Percentiles rank a stretch among this genome's conserved stretches.
Evolutionary conservation across 192 early-diverging fungal species (phyloP).

Genomic region (Linnemannia elongata): DNA sequence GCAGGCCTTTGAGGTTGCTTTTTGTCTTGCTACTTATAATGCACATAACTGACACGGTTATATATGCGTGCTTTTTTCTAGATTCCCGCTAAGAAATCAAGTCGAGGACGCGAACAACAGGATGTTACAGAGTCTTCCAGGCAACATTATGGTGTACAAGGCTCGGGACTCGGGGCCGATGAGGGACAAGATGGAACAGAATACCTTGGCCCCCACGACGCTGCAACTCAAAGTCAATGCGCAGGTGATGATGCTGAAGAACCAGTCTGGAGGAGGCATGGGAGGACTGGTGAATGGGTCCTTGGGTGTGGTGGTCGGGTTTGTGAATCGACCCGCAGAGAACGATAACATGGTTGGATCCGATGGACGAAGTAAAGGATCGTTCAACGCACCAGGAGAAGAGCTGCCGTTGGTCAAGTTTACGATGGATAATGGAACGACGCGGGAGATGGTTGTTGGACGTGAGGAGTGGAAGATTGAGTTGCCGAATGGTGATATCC

Average conservation of each 20-base stretch:
- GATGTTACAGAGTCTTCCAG: constrained; percentile 67
- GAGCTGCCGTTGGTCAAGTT: constrained; percentile 59
- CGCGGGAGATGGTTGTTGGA: constrained; percentile 63
- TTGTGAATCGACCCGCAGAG: constrained; percentile 24
- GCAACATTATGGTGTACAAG: constrained; percentile 55
- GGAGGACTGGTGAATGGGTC: constrained; percentile 80
- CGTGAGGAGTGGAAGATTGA: constrained; percentile 71
- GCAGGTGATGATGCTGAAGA: constrained; percentile 90
- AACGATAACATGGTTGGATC: constrained; percentile 25
- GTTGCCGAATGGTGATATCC: constrained; percentile 48
- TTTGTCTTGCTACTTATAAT: not conserved
- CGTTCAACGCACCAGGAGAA: constrained; percentile 29
- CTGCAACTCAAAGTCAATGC: constrained; percentile 79
- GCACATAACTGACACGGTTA: not conserved
- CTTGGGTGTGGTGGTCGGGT: constrained; percentile 67
- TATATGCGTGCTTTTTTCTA: not conserved
- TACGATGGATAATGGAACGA: constrained; percentile 39
- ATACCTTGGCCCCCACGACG: constrained; percentile 69
- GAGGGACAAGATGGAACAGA: constrained; percentile 59
- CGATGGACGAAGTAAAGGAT: constrained; percentile 13
- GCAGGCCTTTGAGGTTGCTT: not conserved
- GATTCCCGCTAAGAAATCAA: constrained; percentile 75
- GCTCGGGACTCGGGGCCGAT: constrained; percentile 59
- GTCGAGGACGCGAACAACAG: constrained; percentile 80
- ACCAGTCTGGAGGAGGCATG: constrained; percentile 60